Evolutionary conservation across 2,329 filamentous ascomycete genomes (phyloP), one percentile per base, ranked within the genome.

Genomic region (Penicillium sp.): DNA sequence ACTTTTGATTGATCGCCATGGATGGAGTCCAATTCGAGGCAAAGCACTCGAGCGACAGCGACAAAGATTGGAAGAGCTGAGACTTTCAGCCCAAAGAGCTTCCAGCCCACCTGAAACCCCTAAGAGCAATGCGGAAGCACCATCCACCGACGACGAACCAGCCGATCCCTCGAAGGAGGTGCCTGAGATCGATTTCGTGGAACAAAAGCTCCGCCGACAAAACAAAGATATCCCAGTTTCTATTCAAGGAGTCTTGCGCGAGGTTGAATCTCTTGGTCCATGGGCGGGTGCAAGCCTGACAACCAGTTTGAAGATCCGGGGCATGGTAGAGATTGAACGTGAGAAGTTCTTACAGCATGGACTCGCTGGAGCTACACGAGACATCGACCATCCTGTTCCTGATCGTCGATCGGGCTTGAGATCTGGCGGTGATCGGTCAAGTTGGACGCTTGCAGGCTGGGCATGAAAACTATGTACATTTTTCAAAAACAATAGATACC

Each of bases 21-120:
- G 91, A 7, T 97, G 93, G 91, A 86, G 90, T 65, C 81, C 85
- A 0, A 86, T 96, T 2, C 82, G 83, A 43, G 91, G 89, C 37
- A 89, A 88, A 64, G 88, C 83, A 1, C 83, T 86, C 4, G 86
- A 80, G 35, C 73, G 76, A 49, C 68, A 71, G 56, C 62, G 69
- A 43, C 66, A 85, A 12, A 78, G 83, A 57, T 71, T 84, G n/a
- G 65, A 72, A 42, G 62, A 70, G 21, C 61, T 77, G 25, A 74
- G 65, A 49, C 60, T 69, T 12, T 60, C 60, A 12, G 47, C 58
- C 40, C 57, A 9, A 12, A 48, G 40, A 19, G 27, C 50, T 19
- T 8, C 50, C 3, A 29, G 7, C 21, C 17, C 37, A 17, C 29
- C 50, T 8, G 27, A 54, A 41, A 12, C 17, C 8, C 35, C 50